A percentile compares a stretch with the other conserved stretches of the same genome.
Evolutionary conservation across 192 early-diverging fungal species (phyloP).

Genomic region (Backusella psychrophila): DNA sequence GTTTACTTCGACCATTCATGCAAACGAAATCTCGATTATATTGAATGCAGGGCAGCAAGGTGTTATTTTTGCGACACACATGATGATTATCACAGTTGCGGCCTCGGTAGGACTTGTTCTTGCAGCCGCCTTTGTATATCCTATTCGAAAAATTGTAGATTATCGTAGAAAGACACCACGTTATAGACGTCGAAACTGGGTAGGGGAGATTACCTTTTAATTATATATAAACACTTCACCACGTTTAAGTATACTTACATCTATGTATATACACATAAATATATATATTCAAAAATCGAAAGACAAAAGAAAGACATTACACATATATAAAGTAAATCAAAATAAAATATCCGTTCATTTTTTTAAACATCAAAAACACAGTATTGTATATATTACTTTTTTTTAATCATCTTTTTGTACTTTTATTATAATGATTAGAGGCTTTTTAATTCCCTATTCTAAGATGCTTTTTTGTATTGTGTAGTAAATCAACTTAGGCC

Average conservation of each 20-base stretch:
- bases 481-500: slow-evolving; percentile 1
- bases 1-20: slow-evolving; percentile 4
- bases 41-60: slow-evolving; percentile 20
- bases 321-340: not conserved
- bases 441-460: not conserved
- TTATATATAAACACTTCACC: not conserved
- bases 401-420: not conserved
- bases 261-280: not conserved
- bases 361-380: not conserved
- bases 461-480: slow-evolving; percentile 1
- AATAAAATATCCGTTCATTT: not conserved
- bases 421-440: not conserved
- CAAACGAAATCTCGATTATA: slow-evolving; percentile 11
- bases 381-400: not conserved
- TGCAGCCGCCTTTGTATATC: slow-evolving; percentile 14
- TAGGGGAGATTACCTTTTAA: slow-evolving; percentile 22
- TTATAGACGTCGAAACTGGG: slow-evolving; percentile 16
- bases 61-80: slow-evolving; percentile 18
- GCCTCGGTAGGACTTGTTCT: slow-evolving; percentile 16
- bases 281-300: not conserved
- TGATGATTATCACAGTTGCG: slow-evolving; percentile 20
- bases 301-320: not conserved
- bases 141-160: slow-evolving; percentile 17
- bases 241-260: not conserved
- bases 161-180: slow-evolving; percentile 7